These are phyloP conservation scores for Talaromyces nanjingensis DNA, from an alignment of 495 filamentous ascomycete species.

Conservation along the genomic window DNA sequence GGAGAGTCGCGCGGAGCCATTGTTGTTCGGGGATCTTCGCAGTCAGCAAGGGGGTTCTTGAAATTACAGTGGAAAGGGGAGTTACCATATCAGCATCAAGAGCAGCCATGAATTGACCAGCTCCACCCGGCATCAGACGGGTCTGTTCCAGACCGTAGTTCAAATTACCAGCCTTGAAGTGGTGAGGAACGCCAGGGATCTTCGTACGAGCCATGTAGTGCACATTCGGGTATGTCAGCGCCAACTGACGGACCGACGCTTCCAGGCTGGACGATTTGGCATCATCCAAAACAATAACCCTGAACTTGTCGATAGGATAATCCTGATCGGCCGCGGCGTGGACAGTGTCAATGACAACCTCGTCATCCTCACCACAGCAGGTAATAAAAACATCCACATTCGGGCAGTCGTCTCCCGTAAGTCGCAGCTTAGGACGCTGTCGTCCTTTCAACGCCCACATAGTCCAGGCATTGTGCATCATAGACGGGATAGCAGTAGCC, in stretches of 20 bases:
- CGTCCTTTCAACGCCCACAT: slow-evolving; percentile 34
- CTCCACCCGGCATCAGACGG: slow-evolving; percentile 26
- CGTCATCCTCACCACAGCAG: slow-evolving; percentile 44
- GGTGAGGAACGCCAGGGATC: slow-evolving; percentile 37
- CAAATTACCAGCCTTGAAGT: slow-evolving; percentile 52
- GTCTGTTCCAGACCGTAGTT: slow-evolving; percentile 38
- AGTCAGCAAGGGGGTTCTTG: slow-evolving; percentile 2
- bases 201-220: slow-evolving; percentile 43
- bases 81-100: slow-evolving; percentile 49
- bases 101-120: slow-evolving; percentile 41
- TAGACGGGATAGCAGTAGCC: slow-evolving; percentile 28
- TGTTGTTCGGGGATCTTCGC: slow-evolving; percentile 39
- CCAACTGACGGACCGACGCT: slow-evolving; percentile 20
- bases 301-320: slow-evolving; percentile 41
- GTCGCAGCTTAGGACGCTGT: slow-evolving; percentile 30
- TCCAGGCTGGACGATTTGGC: slow-evolving; percentile 29
- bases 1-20: slow-evolving; percentile 44
- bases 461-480: slow-evolving; percentile 37
- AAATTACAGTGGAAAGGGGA: not conserved
- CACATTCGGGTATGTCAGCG: slow-evolving; percentile 28
- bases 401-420: slow-evolving; percentile 36
- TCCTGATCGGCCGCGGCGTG: slow-evolving; percentile 40
- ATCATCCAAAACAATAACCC: slow-evolving; percentile 49
- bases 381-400: slow-evolving; percentile 47
- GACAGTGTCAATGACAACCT: slow-evolving; percentile 47